phyloP scores from a whole-genome alignment of 495 filamentous ascomycete genomes.

The Halenospora varia region DNA sequence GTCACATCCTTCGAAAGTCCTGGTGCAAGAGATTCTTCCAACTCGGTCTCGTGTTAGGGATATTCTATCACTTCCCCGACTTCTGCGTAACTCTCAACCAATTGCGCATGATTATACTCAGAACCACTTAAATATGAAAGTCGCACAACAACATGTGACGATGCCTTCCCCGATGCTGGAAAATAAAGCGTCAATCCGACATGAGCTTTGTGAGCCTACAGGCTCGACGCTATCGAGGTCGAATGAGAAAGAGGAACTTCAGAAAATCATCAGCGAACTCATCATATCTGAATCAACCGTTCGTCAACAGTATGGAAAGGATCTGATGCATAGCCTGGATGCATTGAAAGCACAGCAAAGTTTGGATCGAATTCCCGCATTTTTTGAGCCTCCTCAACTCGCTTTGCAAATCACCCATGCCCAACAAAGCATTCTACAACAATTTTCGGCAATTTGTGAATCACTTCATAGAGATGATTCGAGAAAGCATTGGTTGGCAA shows the following conservation, averaged over 20 bases:
- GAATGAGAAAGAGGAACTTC: slow-evolving; percentile 27
- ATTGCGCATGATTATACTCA: background rate
- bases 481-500: slow-evolving; percentile 42
- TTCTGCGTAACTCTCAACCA: slow-evolving; percentile 8
- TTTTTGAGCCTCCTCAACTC: too few species aligned
- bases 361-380: too few species aligned
- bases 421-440: too few species aligned
- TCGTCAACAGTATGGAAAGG: slow-evolving; percentile 33
- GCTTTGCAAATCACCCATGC: too few species aligned
- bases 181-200: too few species aligned
- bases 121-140: too few species aligned
- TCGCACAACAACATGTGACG: too few species aligned
- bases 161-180: background rate
- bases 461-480: background rate
- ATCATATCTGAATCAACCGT: slow-evolving; percentile 26
- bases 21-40: slow-evolving; percentile 13
- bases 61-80: slow-evolving; percentile 14
- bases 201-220: too few species aligned
- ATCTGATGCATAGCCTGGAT: slow-evolving; percentile 35
- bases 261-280: slow-evolving; percentile 30
- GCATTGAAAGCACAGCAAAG: slow-evolving; percentile 19
- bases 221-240: background rate
- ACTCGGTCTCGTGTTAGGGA: slow-evolving; percentile 15
- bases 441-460: too few species aligned
- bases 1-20: background rate